Evolutionary conservation across 177 flowering plant genomes (phyloP).

Genomic region (Telopea speciosissima): DNA sequence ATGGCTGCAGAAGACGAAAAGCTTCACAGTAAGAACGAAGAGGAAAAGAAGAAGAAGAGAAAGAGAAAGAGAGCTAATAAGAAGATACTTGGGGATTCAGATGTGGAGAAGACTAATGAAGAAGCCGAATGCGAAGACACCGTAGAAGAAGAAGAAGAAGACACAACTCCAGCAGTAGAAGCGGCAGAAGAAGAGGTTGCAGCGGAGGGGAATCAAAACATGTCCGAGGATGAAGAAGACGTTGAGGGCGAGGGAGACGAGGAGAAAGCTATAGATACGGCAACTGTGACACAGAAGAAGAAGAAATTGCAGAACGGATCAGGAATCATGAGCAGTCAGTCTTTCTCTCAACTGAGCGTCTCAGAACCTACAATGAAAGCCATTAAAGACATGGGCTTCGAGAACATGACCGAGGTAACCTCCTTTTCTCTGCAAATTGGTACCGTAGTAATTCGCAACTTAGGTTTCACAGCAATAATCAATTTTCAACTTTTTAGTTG

Average conservation of each 20-base stretch:
- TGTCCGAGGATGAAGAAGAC: constrained; percentile 9
- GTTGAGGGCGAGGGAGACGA: constrained; percentile 5
- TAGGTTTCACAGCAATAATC: background rate
- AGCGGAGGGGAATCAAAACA: background rate
- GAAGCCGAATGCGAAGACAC: background rate
- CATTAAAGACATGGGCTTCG: constrained; percentile 63
- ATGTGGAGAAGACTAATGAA: background rate
- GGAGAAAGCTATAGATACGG: constrained; percentile 11
- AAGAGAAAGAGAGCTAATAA: background rate
- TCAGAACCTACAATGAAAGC: constrained; percentile 69
- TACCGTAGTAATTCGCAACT: background rate
- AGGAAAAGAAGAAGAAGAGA: background rate
- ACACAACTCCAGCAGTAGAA: background rate
- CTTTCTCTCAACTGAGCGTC: constrained; percentile 42
- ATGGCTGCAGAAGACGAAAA: background rate
- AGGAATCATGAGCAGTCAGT: constrained; percentile 71
- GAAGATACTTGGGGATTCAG: background rate
- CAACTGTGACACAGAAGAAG: constrained; percentile 14
- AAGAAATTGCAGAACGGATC: constrained; percentile 20
- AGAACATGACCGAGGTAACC: constrained; percentile 75
- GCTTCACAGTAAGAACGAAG: background rate
- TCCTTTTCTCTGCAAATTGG: background rate
- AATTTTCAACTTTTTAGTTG: too few relatives aligned
- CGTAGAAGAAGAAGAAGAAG: constrained; percentile 2
- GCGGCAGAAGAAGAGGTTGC: constrained; percentile 5